These are phyloP conservation scores for Kuraishia capsulata DNA, from an alignment of 805 yeast species.

Conservation along the genomic window DNA sequence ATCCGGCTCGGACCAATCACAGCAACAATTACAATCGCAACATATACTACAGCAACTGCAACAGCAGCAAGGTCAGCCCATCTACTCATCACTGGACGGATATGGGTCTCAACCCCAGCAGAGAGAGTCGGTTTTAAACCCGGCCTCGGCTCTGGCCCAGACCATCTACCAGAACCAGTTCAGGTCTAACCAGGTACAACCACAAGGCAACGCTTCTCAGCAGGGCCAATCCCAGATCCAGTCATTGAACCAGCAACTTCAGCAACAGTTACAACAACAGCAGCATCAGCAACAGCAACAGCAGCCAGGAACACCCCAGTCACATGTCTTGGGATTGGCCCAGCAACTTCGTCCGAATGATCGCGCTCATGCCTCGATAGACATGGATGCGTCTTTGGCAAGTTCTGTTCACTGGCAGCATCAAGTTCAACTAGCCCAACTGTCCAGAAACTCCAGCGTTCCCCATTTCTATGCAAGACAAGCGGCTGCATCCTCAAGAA, in stretches of 20 bases:
- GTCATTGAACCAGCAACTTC: slow-evolving; percentile 14
- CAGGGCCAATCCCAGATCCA: slow-evolving; percentile 18
- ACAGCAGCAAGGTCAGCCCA: slow-evolving; percentile 8
- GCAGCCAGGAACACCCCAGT: slow-evolving; percentile 19
- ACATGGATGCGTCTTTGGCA: slow-evolving; percentile 24
- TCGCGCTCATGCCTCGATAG: slow-evolving; percentile 7
- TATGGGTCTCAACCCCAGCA: slow-evolving; percentile 13
- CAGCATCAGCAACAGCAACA: slow-evolving; percentile 5
- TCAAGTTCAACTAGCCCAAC: slow-evolving; percentile 62
- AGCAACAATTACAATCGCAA: background rate
- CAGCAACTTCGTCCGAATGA: slow-evolving; percentile 15
- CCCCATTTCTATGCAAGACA: slow-evolving; percentile 82
- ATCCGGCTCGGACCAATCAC: background rate
- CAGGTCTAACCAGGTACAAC: slow-evolving; percentile 21
- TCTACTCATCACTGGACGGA: slow-evolving; percentile 9
- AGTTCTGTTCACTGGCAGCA: slow-evolving; percentile 63
- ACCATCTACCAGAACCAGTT: slow-evolving; percentile 30
- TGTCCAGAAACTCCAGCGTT: slow-evolving; percentile 56
- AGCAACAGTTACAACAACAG: slow-evolving; percentile 4
- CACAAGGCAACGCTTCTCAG: slow-evolving; percentile 15
- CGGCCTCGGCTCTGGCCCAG: slow-evolving; percentile 28
- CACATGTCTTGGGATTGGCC: slow-evolving; percentile 11
- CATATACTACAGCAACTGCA: slow-evolving; percentile 2
- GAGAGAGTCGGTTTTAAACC: slow-evolving; percentile 17
- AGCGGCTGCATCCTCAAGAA: slow-evolving; percentile 63